These are phyloP conservation scores for Pichia sp. DNA, from an alignment of 1,139 yeast species.

Conservation along the genomic window DNA sequence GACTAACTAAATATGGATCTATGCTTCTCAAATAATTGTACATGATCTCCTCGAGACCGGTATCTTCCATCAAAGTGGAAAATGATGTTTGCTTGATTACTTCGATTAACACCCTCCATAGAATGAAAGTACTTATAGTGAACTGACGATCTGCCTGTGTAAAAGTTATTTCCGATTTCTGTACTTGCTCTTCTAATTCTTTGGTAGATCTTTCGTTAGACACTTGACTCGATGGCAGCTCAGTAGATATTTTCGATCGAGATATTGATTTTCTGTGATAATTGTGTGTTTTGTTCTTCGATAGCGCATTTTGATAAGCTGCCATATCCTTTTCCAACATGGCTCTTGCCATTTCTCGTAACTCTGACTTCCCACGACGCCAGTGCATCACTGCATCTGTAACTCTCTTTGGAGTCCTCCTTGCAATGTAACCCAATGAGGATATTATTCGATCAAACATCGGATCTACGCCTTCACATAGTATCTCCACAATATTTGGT, in stretches of 20 bases:
- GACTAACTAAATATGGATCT: conserved; percentile 65
- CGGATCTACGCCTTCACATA: conserved; percentile 84
- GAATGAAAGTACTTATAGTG: conserved; percentile 76
- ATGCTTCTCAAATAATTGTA: conserved; percentile 86
- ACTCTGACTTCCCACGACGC: conserved; percentile 89
- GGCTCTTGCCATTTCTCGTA: conserved; percentile 69
- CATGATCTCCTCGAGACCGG: conserved; percentile 87
- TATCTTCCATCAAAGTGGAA: conserved; percentile 68
- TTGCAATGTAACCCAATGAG: conserved; percentile 85
- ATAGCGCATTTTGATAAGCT: conserved; percentile 25
- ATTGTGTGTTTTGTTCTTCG: not conserved
- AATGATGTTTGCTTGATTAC: conserved; percentile 83
- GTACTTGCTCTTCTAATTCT: conserved; percentile 40
- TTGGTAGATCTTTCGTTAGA: conserved; percentile 13
- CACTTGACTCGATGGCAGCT: not conserved
- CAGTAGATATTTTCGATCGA: not conserved
- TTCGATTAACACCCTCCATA: conserved; percentile 91
- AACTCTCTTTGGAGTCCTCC: conserved; percentile 88
- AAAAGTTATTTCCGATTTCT: conserved; percentile 62
- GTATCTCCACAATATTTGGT: conserved; percentile 74
- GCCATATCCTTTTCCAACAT: conserved; percentile 47
- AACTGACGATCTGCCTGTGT: conserved; percentile 84
- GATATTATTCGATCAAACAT: conserved; percentile 80
- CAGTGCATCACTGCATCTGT: conserved; percentile 98
- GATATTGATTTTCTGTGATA: not conserved